Evolutionary conservation across 2,329 filamentous ascomycete species (phyloP).

Genomic region (Phialemoniopsis sp.): DNA sequence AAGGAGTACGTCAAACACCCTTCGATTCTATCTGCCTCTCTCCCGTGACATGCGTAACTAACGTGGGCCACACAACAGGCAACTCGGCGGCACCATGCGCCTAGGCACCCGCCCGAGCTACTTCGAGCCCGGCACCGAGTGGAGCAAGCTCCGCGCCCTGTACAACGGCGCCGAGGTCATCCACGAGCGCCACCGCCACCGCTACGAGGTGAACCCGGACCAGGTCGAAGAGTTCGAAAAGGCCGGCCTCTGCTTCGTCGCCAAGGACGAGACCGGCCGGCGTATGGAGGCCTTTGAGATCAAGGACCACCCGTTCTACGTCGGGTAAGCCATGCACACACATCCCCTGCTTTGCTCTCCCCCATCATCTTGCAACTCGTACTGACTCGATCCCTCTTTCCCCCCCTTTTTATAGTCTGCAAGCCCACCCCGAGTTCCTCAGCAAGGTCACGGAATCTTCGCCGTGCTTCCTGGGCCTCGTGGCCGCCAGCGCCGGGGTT

Average conservation of each 20-base stretch:
- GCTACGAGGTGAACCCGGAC: constrained; percentile 76
- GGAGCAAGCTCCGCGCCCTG: constrained; percentile 64
- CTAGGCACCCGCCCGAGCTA: constrained; percentile 65
- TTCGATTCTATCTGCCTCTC: background rate
- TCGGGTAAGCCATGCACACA: constrained; percentile 27
- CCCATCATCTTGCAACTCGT: background rate
- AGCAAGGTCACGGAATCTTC: constrained; percentile 70
- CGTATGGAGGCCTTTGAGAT: constrained; percentile 81
- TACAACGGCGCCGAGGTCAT: constrained; percentile 53
- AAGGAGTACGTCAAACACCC: constrained; percentile 29
- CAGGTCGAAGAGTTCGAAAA: constrained; percentile 59
- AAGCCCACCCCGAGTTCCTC: constrained; percentile 86
- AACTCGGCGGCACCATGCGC: constrained; percentile 79
- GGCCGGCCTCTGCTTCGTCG: constrained; percentile 65
- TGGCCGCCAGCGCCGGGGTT: constrained; percentile 71
- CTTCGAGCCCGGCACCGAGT: constrained; percentile 67
- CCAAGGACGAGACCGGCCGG: constrained; percentile 69
- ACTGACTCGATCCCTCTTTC: constrained; percentile 1
- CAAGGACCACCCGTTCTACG: constrained; percentile 79
- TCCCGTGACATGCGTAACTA: background rate
- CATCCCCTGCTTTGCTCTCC: background rate
- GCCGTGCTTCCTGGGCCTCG: constrained; percentile 77
- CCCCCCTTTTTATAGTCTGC: constrained; percentile 49
- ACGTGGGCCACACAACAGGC: constrained; percentile 43
- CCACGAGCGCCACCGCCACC: constrained; percentile 70